A percentile compares a stretch with the other conserved stretches of the same genome.
Conservation (phyloP, 75 land plant genomes). For the Selaginella tamariscina region DNA sequence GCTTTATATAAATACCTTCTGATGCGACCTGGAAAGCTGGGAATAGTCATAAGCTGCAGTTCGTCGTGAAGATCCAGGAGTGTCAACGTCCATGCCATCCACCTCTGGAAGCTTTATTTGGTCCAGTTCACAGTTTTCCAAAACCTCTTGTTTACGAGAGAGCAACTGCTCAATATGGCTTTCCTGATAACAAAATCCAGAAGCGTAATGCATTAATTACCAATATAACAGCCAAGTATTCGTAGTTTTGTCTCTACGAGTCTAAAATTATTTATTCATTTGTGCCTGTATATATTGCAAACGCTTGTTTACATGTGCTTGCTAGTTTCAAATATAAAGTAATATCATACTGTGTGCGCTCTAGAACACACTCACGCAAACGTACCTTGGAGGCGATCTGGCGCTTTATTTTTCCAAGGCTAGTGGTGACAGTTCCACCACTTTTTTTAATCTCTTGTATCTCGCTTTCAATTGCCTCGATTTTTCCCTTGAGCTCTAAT, state of each 20-base stretch:
- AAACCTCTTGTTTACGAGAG: constrained; percentile 57
- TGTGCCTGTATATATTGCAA: no score
- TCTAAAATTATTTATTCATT: no score
- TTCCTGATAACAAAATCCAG: constrained; percentile 36
- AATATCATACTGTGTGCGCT: no score
- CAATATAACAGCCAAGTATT: no score
- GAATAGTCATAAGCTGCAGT: constrained; percentile 52
- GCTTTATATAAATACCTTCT: no score
- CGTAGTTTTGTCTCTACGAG: no score
- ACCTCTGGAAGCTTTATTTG: constrained; percentile 63
- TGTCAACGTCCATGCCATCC: constrained; percentile 67
- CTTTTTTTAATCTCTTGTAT: constrained; percentile 61
- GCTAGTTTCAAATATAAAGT: background rate
- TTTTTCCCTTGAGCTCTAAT: constrained; percentile 55
- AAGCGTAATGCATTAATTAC: no score
- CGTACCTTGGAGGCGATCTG: constrained; percentile 72
- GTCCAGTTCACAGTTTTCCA: constrained; percentile 85
- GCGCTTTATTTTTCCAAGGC: constrained; percentile 58
- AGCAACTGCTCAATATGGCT: constrained; percentile 63
- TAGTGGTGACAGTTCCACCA: constrained; percentile 29
- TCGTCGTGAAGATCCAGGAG: constrained; percentile 22
- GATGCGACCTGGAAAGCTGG: constrained; percentile 41
- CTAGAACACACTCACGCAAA: no score
- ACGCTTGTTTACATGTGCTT: no score
- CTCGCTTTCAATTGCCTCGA: constrained; percentile 58